Percentiles rank a stretch among this genome's conserved stretches.
phyloP scores from a whole-genome alignment of 2,329 filamentous ascomycete genomes.

The Aspergillus floridensis region DNA sequence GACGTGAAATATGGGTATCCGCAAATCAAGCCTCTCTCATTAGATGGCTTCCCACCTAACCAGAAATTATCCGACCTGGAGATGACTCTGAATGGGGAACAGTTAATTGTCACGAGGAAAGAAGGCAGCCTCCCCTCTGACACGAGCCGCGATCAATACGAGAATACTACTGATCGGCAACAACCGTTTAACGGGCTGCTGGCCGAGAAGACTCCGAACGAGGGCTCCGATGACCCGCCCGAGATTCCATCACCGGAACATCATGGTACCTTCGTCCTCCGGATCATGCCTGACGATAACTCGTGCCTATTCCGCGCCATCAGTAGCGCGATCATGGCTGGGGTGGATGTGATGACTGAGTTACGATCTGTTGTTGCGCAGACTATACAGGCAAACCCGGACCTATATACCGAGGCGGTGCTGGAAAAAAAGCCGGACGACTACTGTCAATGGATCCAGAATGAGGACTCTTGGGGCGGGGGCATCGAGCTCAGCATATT shows the following conservation, averaged over 20 bases:
- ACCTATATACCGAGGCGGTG: slow-evolving; percentile 71
- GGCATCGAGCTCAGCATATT: slow-evolving; percentile 86
- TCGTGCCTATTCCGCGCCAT: slow-evolving; percentile 91
- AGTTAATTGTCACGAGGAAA: slow-evolving; percentile 60
- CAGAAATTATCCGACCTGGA: slow-evolving; percentile 56
- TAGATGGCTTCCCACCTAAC: slow-evolving; percentile 52
- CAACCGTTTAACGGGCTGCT: slow-evolving; percentile 23
- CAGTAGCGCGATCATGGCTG: slow-evolving; percentile 70
- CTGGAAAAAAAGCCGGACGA: slow-evolving; percentile 69
- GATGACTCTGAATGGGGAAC: slow-evolving; percentile 64
- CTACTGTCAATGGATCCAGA: slow-evolving; percentile 80
- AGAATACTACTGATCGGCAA: slow-evolving; percentile 13
- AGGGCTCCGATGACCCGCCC: slow-evolving; percentile 56
- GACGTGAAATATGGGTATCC: slow-evolving; percentile 84
- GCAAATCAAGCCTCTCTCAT: slow-evolving; percentile 62
- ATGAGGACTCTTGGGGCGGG: slow-evolving; percentile 82
- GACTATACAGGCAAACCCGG: slow-evolving; percentile 70
- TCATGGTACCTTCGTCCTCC: slow-evolving; percentile 64
- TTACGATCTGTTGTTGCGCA: slow-evolving; percentile 75
- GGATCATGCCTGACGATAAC: slow-evolving; percentile 97
- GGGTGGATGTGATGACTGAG: slow-evolving; percentile 65
- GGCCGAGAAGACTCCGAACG: slow-evolving; percentile 40
- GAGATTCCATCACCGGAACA: slow-evolving; percentile 59
- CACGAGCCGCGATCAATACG: slow-evolving; percentile 5
- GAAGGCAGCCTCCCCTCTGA: slow-evolving; percentile 28